Percentiles rank a stretch among this genome's conserved stretches.
Evolutionary conservation across 768 basidiomycete genomes (phyloP).

Genomic region (Trametes maxima): DNA sequence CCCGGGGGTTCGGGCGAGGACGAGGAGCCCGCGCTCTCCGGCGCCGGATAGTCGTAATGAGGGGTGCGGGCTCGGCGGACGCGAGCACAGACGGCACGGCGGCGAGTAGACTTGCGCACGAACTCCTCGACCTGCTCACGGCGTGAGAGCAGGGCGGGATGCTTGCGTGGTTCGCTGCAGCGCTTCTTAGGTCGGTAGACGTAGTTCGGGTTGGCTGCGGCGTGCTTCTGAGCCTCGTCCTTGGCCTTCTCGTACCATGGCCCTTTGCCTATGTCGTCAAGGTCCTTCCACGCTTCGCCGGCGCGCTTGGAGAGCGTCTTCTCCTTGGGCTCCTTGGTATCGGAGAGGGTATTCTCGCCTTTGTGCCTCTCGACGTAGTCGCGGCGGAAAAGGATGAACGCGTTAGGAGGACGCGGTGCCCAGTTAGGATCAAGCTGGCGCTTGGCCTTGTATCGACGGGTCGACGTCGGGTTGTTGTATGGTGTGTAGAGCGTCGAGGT

Average conservation of each 20-base stretch:
- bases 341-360: constrained; percentile 32
- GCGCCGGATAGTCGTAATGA: constrained; percentile 3
- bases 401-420: constrained; percentile 69
- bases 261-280: constrained; percentile 49
- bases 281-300: constrained; percentile 70
- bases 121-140: constrained; percentile 34
- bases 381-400: constrained; percentile 75
- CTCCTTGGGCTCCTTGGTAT: constrained; percentile 39
- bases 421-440: constrained; percentile 53
- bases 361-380: constrained; percentile 55
- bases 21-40: constrained; percentile 16
- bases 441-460: constrained; percentile 42
- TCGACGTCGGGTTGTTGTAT: constrained; percentile 37
- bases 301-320: constrained; percentile 78
- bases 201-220: constrained; percentile 55
- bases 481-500: constrained; percentile 9
- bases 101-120: constrained; percentile 18
- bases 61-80: constrained; percentile 1
- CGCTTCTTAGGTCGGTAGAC: constrained; percentile 53
- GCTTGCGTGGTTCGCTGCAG: constrained; percentile 15
- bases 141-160: constrained; percentile 24
- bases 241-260: constrained; percentile 53
- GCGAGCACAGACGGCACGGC: constrained; percentile 7
- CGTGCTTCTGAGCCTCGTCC: constrained; percentile 58
- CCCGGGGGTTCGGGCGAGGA: constrained; percentile 26